phyloP scores from a whole-genome alignment of 2,329 filamentous ascomycete genomes.

The Alternaria longipes region DNA sequence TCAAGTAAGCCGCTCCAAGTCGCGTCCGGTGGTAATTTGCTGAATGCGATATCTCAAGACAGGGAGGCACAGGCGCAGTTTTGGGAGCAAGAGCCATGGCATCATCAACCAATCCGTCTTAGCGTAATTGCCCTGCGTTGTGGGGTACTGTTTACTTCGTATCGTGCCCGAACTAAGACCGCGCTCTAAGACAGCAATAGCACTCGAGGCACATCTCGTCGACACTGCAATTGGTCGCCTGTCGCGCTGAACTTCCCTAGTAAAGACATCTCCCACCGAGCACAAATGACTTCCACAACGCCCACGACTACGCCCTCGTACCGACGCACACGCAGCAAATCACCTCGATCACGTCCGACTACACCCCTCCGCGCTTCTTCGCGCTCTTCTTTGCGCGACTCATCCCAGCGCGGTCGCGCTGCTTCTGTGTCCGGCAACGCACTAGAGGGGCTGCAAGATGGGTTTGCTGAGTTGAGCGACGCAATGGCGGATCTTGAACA shows the following conservation, averaged over 20 bases:
- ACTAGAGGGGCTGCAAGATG: conserved; percentile 83
- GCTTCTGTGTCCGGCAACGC: conserved; percentile 69
- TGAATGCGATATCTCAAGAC: background rate
- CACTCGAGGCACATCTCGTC: background rate
- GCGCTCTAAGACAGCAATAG: background rate
- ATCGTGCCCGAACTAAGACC: conserved; percentile 3
- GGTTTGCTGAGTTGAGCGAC: conserved; percentile 92
- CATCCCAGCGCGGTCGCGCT: conserved; percentile 46
- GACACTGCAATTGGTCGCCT: background rate
- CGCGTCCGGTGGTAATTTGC: background rate
- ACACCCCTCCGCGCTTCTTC: conserved; percentile 92
- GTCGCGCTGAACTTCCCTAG: background rate
- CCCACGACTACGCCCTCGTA: conserved; percentile 35
- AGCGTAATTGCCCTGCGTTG: conserved; percentile 15
- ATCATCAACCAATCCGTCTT: conserved; percentile 18
- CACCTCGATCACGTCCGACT: conserved; percentile 75
- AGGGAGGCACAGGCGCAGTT: background rate
- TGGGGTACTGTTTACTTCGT: conserved; percentile 14
- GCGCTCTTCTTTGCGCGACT: conserved; percentile 81
- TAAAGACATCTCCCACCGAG: background rate
- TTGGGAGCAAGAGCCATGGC: conserved; percentile 11
- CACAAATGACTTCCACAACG: conserved; percentile 36
- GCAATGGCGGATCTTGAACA: conserved; percentile 95
- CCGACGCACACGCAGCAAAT: conserved; percentile 66
- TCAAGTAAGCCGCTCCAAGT: background rate